Evolutionary conservation across 306 rosid species (phyloP).

Genomic region (Acacia confusa): DNA sequence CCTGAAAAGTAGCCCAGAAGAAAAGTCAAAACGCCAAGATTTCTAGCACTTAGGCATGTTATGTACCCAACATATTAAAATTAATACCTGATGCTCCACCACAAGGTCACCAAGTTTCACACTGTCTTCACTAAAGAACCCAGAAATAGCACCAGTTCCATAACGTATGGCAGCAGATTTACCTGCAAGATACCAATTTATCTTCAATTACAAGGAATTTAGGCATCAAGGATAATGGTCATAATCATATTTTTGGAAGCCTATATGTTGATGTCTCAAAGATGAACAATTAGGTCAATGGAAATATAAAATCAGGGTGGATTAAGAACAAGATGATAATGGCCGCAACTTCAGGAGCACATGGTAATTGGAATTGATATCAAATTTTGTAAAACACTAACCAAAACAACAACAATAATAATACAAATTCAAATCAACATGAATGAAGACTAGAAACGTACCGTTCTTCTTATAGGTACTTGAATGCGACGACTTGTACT

Average conservation of each 20-base stretch:
- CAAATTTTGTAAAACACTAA: neutral
- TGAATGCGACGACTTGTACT: conserved; percentile 55
- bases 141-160: conserved; percentile 46
- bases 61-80: neutral
- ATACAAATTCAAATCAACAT: neutral
- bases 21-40: neutral
- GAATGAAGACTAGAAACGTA: neutral
- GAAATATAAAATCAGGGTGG: neutral
- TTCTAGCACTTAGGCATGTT: neutral
- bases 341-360: neutral
- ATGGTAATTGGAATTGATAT: neutral
- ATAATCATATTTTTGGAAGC: neutral
- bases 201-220: neutral
- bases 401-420: neutral
- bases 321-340: neutral
- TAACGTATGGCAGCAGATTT: conserved; percentile 51
- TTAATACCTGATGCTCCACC: conserved; percentile 45
- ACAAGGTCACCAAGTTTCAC: conserved; percentile 44
- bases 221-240: neutral
- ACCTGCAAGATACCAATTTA: conserved; percentile 32
- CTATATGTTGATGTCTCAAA: neutral
- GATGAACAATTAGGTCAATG: neutral
- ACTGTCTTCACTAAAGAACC: conserved; percentile 51
- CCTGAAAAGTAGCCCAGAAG: conserved; percentile 34
- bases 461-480: conserved; percentile 51